A percentile compares a stretch with the other conserved stretches of the same genome.
phyloP scores from a whole-genome alignment of 2,329 filamentous ascomycete species.

The Xylaria sp. region DNA sequence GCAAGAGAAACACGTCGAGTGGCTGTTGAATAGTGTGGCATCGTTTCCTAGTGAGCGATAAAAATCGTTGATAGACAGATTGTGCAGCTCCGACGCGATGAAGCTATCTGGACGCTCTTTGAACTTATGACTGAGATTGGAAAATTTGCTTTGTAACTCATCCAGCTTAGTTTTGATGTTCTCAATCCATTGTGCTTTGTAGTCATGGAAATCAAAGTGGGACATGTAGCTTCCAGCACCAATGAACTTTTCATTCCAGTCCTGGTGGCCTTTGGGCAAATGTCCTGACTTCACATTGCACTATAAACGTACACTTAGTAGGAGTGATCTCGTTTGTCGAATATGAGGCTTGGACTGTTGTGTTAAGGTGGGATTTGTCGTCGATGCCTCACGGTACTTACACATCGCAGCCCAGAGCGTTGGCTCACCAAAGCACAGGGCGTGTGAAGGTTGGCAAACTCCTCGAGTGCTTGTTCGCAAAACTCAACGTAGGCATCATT shows the following conservation, averaged over 20 bases:
- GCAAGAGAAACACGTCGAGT: neutral
- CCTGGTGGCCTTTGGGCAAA: neutral
- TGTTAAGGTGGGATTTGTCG: neutral
- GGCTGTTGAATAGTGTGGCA: neutral
- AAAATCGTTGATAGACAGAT: neutral
- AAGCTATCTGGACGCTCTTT: neutral
- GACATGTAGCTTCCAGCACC: neutral
- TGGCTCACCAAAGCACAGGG: neutral
- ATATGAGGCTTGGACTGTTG: neutral
- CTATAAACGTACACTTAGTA: neutral
- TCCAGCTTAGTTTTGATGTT: neutral
- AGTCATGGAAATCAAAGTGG: neutral
- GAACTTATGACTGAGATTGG: neutral
- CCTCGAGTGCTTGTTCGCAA: neutral
- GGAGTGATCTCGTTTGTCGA: neutral
- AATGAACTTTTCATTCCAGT: neutral
- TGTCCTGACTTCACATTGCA: neutral
- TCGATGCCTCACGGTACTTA: neutral
- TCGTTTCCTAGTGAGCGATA: neutral
- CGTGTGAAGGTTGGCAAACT: neutral
- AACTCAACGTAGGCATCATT: neutral
- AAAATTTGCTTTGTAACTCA: neutral
- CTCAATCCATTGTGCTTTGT: neutral
- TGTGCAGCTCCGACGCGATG: neutral
- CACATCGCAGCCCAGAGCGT: neutral